Evolutionary conservation across 139 green algal genomes (phyloP).

Genomic region (Auxenochlorella protothecoides): DNA sequence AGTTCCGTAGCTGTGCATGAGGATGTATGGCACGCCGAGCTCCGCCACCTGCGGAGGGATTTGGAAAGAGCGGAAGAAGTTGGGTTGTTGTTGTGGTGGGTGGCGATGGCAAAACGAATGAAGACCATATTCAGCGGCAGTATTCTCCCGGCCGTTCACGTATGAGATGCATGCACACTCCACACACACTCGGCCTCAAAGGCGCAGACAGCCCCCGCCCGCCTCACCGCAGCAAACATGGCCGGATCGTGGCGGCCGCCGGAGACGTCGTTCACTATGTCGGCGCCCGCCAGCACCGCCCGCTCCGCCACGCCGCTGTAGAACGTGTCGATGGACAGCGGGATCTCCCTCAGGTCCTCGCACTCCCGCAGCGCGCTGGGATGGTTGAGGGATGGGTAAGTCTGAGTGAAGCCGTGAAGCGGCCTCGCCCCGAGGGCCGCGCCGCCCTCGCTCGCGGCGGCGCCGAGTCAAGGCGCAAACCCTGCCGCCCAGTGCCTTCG

Average conservation of each 20-base stretch:
- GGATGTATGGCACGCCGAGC: constrained; percentile 76
- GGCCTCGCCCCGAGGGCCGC: neutral
- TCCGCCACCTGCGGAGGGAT: constrained; percentile 41
- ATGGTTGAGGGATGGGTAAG: neutral
- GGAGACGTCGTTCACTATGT: constrained; percentile 95
- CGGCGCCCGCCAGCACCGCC: constrained; percentile 64
- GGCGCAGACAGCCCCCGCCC: neutral
- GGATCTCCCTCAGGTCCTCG: constrained; percentile 20
- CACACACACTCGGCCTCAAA: neutral
- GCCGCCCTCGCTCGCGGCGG: too few species aligned
- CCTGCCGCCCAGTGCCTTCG: too few species aligned
- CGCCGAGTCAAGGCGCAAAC: too few species aligned
- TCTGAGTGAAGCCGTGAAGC: neutral
- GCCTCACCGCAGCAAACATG: constrained; percentile 55
- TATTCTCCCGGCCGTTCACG: too few species aligned
- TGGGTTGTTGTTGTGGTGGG: too few species aligned
- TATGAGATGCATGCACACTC: neutral
- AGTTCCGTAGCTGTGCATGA: constrained; percentile 94
- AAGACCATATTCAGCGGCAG: too few species aligned
- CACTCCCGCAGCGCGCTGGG: constrained; percentile 20
- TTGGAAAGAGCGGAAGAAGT: too few species aligned
- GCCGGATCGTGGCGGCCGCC: constrained; percentile 60
- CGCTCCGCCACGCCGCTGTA: constrained; percentile 58
- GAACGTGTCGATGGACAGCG: constrained; percentile 91
- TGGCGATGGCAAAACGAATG: too few species aligned